These are phyloP conservation scores for Neolentinus lepideus DNA, from an alignment of 1,284 basidiomycete species.

Conservation along the genomic window DNA sequence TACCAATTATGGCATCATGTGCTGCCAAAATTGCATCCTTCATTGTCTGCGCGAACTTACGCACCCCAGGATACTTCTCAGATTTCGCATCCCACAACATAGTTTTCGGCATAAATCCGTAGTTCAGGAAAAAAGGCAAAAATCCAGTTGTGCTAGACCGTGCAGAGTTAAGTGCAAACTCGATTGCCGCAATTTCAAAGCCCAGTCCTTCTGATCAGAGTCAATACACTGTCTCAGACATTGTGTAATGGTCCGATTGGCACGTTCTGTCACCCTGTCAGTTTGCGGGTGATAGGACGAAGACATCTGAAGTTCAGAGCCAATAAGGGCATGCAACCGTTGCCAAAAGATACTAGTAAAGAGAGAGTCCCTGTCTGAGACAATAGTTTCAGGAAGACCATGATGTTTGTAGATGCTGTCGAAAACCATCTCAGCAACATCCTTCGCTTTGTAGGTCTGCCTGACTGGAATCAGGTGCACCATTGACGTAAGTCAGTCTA, in stretches of 20 bases:
- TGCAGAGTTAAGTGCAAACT: constrained; percentile 22
- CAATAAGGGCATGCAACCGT: constrained; percentile 23
- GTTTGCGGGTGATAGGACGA: constrained; percentile 36
- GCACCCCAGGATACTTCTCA: constrained; percentile 14
- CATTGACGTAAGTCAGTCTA: constrained; percentile 27
- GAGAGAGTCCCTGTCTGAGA: constrained; percentile 31
- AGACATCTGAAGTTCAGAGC: constrained; percentile 29
- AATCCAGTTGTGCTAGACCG: constrained; percentile 26
- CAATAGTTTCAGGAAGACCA: constrained; percentile 29
- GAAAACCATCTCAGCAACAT: constrained; percentile 24
- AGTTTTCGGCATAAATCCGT: constrained; percentile 7
- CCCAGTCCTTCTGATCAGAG: constrained; percentile 34
- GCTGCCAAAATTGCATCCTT: constrained; percentile 9
- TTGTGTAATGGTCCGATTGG: constrained; percentile 22
- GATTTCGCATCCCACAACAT: constrained; percentile 6
- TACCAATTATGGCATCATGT: constrained; percentile 18
- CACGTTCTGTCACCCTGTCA: constrained; percentile 13
- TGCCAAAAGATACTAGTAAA: constrained; percentile 38
- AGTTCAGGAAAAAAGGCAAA: no score
- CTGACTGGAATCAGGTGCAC: constrained; percentile 25
- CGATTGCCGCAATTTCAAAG: constrained; percentile 18
- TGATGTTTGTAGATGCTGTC: constrained; percentile 32
- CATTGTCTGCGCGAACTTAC: constrained; percentile 10
- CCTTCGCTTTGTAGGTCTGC: constrained; percentile 21
- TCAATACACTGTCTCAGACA: constrained; percentile 28